Evolutionary conservation across 768 basidiomycete species (phyloP).

Genomic region (Aureoboletus auriporus): DNA sequence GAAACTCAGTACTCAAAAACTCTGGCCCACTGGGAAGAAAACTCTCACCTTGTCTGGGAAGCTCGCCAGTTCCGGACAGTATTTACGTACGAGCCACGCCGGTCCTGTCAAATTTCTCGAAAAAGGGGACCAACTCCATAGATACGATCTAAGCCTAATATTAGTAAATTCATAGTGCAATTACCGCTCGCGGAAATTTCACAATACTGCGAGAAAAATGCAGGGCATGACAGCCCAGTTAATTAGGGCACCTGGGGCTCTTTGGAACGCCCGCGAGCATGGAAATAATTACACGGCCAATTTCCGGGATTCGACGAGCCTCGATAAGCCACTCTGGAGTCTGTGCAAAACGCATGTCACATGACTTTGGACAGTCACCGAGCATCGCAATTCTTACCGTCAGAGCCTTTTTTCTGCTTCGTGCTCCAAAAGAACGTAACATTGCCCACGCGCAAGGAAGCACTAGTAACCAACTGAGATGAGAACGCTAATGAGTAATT

Average conservation of each 20-base stretch:
- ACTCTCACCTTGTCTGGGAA: conserved; percentile 25
- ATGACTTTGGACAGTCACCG: conserved; percentile 13
- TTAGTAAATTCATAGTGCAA: conserved; percentile 25
- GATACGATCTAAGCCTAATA: conserved; percentile 22
- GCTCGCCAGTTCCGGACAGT: conserved; percentile 7
- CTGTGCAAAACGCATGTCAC: conserved; percentile 6
- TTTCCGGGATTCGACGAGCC: conserved; percentile 20
- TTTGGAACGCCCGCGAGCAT: conserved; percentile 3
- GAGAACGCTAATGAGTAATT: conserved; percentile 21
- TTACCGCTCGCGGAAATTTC: conserved; percentile 29
- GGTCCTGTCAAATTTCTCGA: conserved; percentile 15
- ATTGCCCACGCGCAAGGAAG: conserved; percentile 24
- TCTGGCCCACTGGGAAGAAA: conserved; percentile 5
- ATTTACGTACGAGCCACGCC: conserved; percentile 24
- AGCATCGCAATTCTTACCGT: conserved; percentile 15
- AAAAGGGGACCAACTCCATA: conserved; percentile 18
- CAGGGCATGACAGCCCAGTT: conserved; percentile 12
- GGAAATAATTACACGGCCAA: conserved; percentile 15
- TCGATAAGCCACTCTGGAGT: conserved; percentile 4
- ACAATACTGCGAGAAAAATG: conserved; percentile 24
- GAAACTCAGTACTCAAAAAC: conserved; percentile 21
- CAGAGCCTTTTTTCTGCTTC: conserved; percentile 11
- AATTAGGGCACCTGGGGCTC: conserved; percentile 3
- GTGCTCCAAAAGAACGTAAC: conserved; percentile 24
- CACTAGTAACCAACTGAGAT: conserved; percentile 26